Conservation (phyloP, 2,329 filamentous ascomycete genomes). For the Penicillium sp. region DNA sequence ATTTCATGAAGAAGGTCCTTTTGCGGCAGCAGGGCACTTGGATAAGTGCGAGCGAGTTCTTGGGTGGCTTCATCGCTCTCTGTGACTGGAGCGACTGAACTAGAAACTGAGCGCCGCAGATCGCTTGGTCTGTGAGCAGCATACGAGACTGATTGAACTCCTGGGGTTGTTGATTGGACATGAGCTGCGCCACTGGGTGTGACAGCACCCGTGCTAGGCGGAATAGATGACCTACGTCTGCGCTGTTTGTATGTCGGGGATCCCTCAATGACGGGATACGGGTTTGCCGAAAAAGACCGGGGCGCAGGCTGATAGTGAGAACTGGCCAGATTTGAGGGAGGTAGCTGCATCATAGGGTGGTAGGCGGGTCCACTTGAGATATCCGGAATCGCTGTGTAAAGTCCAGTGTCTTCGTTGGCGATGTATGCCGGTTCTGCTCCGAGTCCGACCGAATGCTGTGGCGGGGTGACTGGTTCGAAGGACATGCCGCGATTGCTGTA, state of each 20-base stretch:
- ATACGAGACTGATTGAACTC: constrained; percentile 47
- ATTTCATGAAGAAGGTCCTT: constrained; percentile 73
- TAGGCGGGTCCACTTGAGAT: constrained; percentile 71
- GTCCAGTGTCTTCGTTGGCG: constrained; percentile 92
- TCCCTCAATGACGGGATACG: constrained; percentile 94
- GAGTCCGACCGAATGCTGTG: constrained; percentile 80
- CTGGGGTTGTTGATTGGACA: constrained; percentile 42
- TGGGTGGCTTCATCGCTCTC: constrained; percentile 76
- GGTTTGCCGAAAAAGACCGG: constrained; percentile 67
- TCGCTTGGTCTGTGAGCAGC: constrained; percentile 80
- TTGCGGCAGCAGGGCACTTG: constrained; percentile 69
- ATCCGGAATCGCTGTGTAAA: constrained; percentile 93
- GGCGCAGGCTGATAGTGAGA: constrained; percentile 73
- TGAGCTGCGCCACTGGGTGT: constrained; percentile 55
- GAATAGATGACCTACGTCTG: constrained; percentile 87
- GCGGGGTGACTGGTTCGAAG: constrained; percentile 94
- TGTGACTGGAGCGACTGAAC: constrained; percentile 75
- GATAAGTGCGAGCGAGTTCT: constrained; percentile 71
- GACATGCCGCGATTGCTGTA: constrained; percentile 96
- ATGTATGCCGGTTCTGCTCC: constrained; percentile 92
- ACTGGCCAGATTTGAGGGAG: constrained; percentile 77
- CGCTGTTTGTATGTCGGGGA: constrained; percentile 99
- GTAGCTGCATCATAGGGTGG: constrained; percentile 87
- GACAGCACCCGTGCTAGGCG: constrained; percentile 70
- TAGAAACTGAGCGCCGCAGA: constrained; percentile 84